Evolutionary conservation across 192 early-diverging fungal species (phyloP).

Genomic region (Piromyces finnis): DNA sequence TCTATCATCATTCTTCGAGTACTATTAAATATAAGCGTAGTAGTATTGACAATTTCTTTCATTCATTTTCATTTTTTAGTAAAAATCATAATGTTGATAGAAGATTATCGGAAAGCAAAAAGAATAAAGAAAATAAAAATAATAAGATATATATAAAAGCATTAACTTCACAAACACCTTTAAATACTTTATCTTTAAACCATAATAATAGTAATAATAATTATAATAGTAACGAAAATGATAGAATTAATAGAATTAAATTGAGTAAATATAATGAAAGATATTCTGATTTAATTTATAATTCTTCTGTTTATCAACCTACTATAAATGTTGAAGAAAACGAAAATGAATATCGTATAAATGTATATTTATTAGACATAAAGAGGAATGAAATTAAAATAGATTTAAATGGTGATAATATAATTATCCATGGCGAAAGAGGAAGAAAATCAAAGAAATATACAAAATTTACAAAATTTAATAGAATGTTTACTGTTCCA

Average conservation of each 20-base stretch:
- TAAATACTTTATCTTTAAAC: not conserved
- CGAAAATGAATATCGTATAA: not conserved
- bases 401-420: not conserved
- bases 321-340: not conserved
- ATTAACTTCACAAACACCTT: not conserved
- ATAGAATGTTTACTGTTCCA: not conserved
- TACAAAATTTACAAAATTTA: not conserved
- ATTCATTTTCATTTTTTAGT: not conserved
- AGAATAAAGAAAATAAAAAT: not conserved
- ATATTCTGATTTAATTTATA: not conserved
- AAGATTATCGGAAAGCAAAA: no score
- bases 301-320: not conserved
- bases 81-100: not conserved
- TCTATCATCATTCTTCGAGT: no score
- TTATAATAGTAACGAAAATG: no score
- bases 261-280: not conserved
- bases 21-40: not conserved
- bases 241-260: not conserved
- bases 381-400: not conserved
- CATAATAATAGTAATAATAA: not conserved
- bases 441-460: not conserved
- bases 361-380: not conserved
- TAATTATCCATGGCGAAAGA: not conserved
- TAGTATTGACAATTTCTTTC: not conserved
- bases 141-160: not conserved